Evolutionary conservation across 768 basidiomycete genomes (phyloP).

Genomic region (Lentinula sp.): DNA sequence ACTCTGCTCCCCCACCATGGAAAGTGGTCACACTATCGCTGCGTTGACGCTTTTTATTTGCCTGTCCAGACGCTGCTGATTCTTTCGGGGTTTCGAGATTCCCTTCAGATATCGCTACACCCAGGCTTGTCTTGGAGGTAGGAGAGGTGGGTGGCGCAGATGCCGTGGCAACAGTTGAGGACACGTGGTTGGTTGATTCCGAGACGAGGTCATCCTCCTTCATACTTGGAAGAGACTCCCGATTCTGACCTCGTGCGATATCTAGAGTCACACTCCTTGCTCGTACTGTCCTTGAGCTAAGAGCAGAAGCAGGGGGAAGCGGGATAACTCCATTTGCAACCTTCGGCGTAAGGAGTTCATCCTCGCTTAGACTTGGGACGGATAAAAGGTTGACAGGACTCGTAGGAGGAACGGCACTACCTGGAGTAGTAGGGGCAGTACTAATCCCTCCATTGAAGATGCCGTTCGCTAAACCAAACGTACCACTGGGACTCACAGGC

Average conservation of each 20-base stretch:
- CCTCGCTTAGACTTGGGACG: constrained; percentile 5
- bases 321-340: constrained; percentile 10
- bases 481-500: constrained; percentile 18
- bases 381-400: constrained; percentile 7
- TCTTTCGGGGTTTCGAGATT: constrained; percentile 9
- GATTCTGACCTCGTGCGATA: not conserved
- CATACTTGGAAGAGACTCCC: not conserved
- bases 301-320: not conserved
- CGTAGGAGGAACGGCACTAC: constrained; percentile 8
- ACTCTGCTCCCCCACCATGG: constrained; percentile 76
- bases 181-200: not conserved
- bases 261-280: constrained; percentile 2
- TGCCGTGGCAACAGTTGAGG: not conserved
- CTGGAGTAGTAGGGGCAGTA: not conserved
- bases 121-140: not conserved
- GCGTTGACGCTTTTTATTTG: constrained; percentile 24
- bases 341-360: constrained; percentile 30
- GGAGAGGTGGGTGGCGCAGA: not conserved
- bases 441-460: not conserved
- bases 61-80: constrained; percentile 17
- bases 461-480: not conserved
- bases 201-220: not conserved
- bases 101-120: not conserved
- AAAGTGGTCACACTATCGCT: constrained; percentile 57
- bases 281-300: not conserved